Base-by-base conservation (phyloP, 192 early-diverging fungal species). In the Backusella australiensis region DNA sequence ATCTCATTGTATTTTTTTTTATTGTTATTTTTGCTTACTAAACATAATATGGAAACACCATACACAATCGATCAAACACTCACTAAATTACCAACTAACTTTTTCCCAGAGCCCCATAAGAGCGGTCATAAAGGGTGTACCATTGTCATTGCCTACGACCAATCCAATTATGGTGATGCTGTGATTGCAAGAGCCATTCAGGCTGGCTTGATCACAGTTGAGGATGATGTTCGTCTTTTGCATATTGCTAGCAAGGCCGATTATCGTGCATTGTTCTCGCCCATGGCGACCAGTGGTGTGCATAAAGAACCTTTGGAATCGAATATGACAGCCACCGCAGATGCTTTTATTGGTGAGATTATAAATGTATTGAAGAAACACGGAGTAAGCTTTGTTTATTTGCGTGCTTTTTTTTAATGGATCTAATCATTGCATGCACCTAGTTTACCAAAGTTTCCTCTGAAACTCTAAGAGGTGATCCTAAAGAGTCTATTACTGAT, bases 401-500 rank as follows among this genome's bases (percentile, higher is more conserved):
- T 26, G 9, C 12, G 7, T 26, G 7, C 0, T 59, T 59, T 23
- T 19, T 38, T 42, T 26, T 59, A 23, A 9, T 56, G 3, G 21
- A 56, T 56, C 7, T 9, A 23, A 56, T 56, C 12, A 44, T 44
- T 44, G 38, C 38, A 46, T 75, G 21, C 4, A 42, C 9, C 19
- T 73, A 78, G 77, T 78, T 78, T 52, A n/a, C 68, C 32, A 67
- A 78, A 12, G 65, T 78, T 17, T 49, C 19, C 14, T 52, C 72
- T 35, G 71, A 78, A 69, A 21, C 32, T 36, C 12, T 74, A 14
- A n/a, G 59, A 46, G 77, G 77, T 36, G 70, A 78, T 49, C 77
- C 77, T 15, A 78, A 78, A 39, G 32, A 73, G 32, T 78, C 77
- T 19, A 67, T 74, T 1, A 67, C 63, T 3, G 77, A 78, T 73